A percentile compares a stretch with the other conserved stretches of the same genome.
phyloP scores from a whole-genome alignment of 2,329 filamentous ascomycete genomes.

The Paramyrothecium sp. region DNA sequence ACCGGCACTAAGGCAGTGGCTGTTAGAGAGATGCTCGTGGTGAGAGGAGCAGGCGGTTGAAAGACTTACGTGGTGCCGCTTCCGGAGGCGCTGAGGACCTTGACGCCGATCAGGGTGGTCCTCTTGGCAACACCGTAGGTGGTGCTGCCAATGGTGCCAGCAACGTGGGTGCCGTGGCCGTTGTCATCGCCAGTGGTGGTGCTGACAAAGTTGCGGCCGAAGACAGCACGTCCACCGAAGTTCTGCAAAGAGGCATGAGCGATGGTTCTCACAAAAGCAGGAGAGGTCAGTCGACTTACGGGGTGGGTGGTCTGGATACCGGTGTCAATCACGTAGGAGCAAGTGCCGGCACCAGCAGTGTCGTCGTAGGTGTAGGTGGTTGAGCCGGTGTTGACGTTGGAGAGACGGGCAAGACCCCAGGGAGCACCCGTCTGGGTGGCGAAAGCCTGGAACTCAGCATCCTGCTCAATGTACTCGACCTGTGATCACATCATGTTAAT shows the following conservation, averaged over 20 bases:
- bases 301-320: conserved; percentile 37
- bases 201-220: conserved; percentile 24
- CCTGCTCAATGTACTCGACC: conserved; percentile 39
- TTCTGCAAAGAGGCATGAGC: conserved; percentile 15
- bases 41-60: not conserved
- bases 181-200: conserved; percentile 23
- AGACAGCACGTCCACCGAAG: conserved; percentile 32
- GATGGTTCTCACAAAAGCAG: not conserved
- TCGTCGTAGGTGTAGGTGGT: conserved; percentile 36
- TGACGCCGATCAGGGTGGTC: conserved; percentile 40
- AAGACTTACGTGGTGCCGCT: conserved; percentile 21
- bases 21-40: not conserved
- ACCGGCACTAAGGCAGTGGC: conserved; percentile 26
- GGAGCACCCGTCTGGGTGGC: conserved; percentile 33
- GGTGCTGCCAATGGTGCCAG: conserved; percentile 29
- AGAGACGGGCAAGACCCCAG: conserved; percentile 38
- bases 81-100: conserved; percentile 39
- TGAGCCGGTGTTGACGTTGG: conserved; percentile 25
- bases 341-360: conserved; percentile 38
- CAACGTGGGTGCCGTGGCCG: conserved; percentile 41
- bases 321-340: conserved; percentile 46
- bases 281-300: conserved; percentile 21
- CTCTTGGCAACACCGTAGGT: conserved; percentile 41
- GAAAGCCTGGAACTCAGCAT: conserved; percentile 27
- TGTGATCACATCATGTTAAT: not conserved